A percentile compares a stretch with the other conserved stretches of the same genome.
Evolutionary conservation across 2,329 filamentous ascomycete species (phyloP).

Genomic region (Diplocarpon mali): DNA sequence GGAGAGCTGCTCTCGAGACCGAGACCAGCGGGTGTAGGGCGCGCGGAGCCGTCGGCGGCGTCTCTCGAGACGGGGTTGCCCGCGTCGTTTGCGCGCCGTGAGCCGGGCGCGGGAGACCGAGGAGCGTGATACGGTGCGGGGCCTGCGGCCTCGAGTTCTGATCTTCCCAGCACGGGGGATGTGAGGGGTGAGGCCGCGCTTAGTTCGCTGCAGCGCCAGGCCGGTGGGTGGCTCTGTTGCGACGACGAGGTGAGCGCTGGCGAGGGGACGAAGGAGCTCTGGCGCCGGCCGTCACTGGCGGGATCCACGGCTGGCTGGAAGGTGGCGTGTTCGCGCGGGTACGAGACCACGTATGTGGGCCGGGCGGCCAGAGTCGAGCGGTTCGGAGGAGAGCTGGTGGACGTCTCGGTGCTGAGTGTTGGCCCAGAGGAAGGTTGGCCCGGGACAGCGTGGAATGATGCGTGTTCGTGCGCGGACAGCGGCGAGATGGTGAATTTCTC

Average conservation of each 20-base stretch:
- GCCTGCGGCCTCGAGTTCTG: slow-evolving; percentile 10
- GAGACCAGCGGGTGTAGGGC: too few relatives aligned
- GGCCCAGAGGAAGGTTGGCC: slow-evolving; percentile 8
- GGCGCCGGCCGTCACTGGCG: neutral
- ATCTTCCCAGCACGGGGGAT: slow-evolving; percentile 4
- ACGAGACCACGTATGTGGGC: slow-evolving; percentile 2
- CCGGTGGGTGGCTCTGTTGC: neutral
- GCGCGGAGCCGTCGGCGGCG: too few relatives aligned
- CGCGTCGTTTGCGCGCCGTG: neutral
- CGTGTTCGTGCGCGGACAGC: slow-evolving; percentile 12
- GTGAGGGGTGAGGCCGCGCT: neutral
- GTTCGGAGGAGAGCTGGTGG: slow-evolving; percentile 3
- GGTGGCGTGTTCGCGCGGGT: slow-evolving; percentile 13
- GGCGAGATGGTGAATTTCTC: slow-evolving; percentile 10
- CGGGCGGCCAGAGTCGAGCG: neutral
- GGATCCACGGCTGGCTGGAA: slow-evolving; percentile 6
- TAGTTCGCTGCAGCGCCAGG: slow-evolving; percentile 1
- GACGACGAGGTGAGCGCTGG: neutral
- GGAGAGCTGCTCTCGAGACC: too few relatives aligned
- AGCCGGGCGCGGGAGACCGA: neutral
- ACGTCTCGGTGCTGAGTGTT: slow-evolving; percentile 4
- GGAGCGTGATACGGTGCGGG: neutral
- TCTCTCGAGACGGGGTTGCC: too few relatives aligned
- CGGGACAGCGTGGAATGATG: slow-evolving; percentile 13
- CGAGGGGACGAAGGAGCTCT: neutral